These are phyloP conservation scores for Blastocystis sp. DNA, from an alignment of 352 stramenopile species.

Conservation along the genomic window DNA sequence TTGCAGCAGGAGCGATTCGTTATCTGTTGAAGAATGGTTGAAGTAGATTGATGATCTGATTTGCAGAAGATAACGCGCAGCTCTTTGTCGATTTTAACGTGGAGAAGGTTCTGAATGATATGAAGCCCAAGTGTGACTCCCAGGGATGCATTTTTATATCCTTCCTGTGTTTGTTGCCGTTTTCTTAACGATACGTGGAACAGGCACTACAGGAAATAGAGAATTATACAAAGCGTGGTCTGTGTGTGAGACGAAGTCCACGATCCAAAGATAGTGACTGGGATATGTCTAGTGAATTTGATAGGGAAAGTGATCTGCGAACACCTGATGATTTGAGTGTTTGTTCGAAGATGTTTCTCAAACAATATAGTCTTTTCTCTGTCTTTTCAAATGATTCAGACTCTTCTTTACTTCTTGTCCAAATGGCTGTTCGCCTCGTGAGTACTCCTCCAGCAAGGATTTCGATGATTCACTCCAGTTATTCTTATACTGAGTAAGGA, in stretches of 20 bases:
- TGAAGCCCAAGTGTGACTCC: neutral
- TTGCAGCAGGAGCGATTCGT: slow-evolving; percentile 18
- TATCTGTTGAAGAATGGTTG: slow-evolving; percentile 16
- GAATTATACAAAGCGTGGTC: neutral
- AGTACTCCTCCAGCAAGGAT: neutral
- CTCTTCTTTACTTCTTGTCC: neutral
- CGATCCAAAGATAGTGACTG: neutral
- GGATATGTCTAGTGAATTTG: neutral
- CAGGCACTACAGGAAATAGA: neutral
- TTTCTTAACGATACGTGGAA: neutral
- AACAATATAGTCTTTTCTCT: neutral
- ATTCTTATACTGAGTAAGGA: neutral
- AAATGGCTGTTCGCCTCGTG: neutral
- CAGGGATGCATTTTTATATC: slow-evolving; percentile 47
- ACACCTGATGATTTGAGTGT: neutral
- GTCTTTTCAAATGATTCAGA: neutral
- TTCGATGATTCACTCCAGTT: neutral
- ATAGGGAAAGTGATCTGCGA: neutral
- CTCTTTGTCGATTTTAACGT: neutral
- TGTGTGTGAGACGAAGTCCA: neutral
- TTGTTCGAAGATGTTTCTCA: neutral
- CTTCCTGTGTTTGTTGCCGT: neutral
- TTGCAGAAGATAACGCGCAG: neutral
- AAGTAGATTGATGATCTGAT: neutral
- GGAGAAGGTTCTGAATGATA: neutral